Evolutionary conservation across 2,329 filamentous ascomycete genomes (phyloP).

Genomic region (Penicillium sp.): DNA sequence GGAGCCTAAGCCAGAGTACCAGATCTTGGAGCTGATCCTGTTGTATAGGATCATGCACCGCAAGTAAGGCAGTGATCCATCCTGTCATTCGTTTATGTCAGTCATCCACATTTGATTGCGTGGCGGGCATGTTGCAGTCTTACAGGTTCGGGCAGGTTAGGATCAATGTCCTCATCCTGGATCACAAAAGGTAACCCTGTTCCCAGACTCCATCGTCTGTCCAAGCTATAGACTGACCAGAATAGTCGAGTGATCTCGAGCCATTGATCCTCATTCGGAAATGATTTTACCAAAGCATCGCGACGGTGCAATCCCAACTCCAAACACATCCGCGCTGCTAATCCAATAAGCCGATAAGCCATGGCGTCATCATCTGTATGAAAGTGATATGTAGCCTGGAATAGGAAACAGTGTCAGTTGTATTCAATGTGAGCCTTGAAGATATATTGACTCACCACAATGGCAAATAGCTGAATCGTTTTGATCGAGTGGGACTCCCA

Average conservation of each 20-base stretch:
- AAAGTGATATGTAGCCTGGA: constrained; percentile 73
- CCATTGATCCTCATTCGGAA: constrained; percentile 67
- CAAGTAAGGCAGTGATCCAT: constrained; percentile 63
- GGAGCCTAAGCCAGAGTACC: constrained; percentile 72
- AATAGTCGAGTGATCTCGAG: constrained; percentile 69
- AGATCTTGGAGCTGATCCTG: constrained; percentile 79
- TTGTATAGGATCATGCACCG: constrained; percentile 84
- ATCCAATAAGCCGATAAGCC: constrained; percentile 82
- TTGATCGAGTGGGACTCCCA: constrained; percentile 58
- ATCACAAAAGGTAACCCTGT: constrained; percentile 83
- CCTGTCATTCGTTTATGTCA: constrained; percentile 28
- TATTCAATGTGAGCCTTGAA: neutral
- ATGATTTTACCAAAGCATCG: constrained; percentile 67
- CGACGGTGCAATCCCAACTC: constrained; percentile 80
- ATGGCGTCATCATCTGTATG: constrained; percentile 81
- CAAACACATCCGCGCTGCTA: constrained; percentile 75
- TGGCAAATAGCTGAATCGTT: constrained; percentile 57
- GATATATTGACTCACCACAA: constrained; percentile 38
- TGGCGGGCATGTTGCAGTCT: constrained; percentile 16
- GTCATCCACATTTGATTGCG: neutral
- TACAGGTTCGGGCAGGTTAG: constrained; percentile 75
- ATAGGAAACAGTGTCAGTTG: constrained; percentile 1
- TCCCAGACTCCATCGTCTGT: constrained; percentile 85
- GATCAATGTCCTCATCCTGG: constrained; percentile 82
- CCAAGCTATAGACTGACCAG: constrained; percentile 83